These are phyloP conservation scores for Mycena floridula DNA, from an alignment of 768 basidiomycete genomes.

Conservation along the genomic window DNA sequence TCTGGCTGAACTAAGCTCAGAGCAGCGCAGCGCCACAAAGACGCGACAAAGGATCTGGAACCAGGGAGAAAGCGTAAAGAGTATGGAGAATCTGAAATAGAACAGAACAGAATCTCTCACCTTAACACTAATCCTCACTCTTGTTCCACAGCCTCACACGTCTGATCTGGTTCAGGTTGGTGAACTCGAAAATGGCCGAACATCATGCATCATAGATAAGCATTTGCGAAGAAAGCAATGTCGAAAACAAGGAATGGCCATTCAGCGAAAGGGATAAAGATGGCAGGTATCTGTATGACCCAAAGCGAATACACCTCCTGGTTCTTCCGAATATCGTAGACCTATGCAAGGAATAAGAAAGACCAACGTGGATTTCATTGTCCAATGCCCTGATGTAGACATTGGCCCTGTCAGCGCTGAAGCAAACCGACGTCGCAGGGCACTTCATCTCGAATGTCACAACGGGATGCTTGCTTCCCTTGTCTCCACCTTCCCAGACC, in stretches of 20 bases:
- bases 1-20: too few species aligned
- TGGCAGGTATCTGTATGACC: constrained; percentile 94
- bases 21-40: too few species aligned
- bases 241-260: constrained; percentile 84
- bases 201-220: constrained; percentile 90
- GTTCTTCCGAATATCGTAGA: constrained; percentile 85
- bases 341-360: constrained; percentile 32
- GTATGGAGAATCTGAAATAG: too few species aligned
- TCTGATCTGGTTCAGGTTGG: constrained; percentile 91
- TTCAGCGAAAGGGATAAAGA: constrained; percentile 90
- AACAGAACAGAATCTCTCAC: too few species aligned
- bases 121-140: constrained; percentile 85
- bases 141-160: constrained; percentile 92
- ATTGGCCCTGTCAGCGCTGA: constrained; percentile 86
- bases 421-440: constrained; percentile 88
- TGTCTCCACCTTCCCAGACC: constrained; percentile 86
- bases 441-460: constrained; percentile 81
- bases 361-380: constrained; percentile 89
- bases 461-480: constrained; percentile 56
- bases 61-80: too few species aligned
- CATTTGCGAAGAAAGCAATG: constrained; percentile 83
- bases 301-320: constrained; percentile 72
- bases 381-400: constrained; percentile 92
- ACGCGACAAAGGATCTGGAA: too few species aligned
- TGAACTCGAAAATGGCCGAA: constrained; percentile 96